Base-by-base conservation (phyloP, 2,329 filamentous ascomycete genomes). In the Trichothecium roseum region DNA sequence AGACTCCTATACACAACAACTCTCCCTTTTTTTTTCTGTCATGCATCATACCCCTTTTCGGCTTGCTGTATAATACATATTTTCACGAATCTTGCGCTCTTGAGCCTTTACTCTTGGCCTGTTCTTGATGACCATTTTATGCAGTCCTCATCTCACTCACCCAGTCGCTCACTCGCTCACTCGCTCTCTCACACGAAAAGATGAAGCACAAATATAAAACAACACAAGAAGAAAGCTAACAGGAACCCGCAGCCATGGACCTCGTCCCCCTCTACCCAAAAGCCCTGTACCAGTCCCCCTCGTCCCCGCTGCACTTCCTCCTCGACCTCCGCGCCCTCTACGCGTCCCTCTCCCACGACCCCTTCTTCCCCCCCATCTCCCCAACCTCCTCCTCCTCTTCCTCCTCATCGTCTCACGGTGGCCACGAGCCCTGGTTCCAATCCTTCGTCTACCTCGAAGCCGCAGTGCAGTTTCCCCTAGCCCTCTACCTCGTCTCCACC, bases 191-290 rank as follows among this genome's bases (percentile, higher is more conserved):
- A 10, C 17, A n/a, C n/a, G n/a, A n/a, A n/a, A n/a, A n/a, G n/a
- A n/a, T n/a, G n/a, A n/a, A n/a, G n/a, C n/a, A n/a, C 10, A 24
- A 24, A 24, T 6, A 24, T 6, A 24, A 24, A 24, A 24, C 6
- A 24, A 24, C 6, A 24, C 6, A 24, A 24, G 20, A 24, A 24
- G 10, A 24, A 24, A 24, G 20, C 39, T 45, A 18, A 48, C 32
- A 35, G n/a, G n/a, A n/a, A n/a, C 8, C 8, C n/a, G 2, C 37
- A 75, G 72, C 62, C 43, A 60, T 74, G 31, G 72, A 77, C 45
- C 63, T 71, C 32, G 62, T 72, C 26, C 59, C 62, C 22, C 60
- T 72, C 43, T 75, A 74, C 49, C 72, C 72, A 1, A 39, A 47
- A 2, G 54, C 51, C 34, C 59, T 74, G 31, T 70, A 63, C 52